These are phyloP conservation scores for Aechmea fasciata DNA, from an alignment of 176 grass and related monocot genomes.

Conservation along the genomic window DNA sequence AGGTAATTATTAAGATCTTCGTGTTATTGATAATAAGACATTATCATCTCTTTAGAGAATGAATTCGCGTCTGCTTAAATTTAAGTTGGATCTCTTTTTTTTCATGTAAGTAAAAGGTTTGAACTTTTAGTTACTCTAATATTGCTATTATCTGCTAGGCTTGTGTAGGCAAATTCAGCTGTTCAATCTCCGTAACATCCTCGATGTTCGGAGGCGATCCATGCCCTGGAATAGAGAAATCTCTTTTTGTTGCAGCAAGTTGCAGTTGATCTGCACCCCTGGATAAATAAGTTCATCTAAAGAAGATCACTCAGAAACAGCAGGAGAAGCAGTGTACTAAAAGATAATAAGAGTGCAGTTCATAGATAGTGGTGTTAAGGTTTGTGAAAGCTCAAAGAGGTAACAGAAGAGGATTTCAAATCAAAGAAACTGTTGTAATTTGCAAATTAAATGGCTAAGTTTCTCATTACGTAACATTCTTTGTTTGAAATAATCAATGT, in stretches of 20 bases:
- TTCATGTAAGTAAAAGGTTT: neutral
- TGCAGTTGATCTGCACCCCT: slow-evolving; percentile 35
- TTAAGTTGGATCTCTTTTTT: too few relatives aligned
- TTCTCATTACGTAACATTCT: neutral
- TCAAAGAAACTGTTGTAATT: neutral
- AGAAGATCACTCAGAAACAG: neutral
- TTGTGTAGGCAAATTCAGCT: slow-evolving; percentile 36
- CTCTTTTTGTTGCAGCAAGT: slow-evolving; percentile 38
- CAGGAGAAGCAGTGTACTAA: neutral
- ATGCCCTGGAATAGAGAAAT: slow-evolving; percentile 34
- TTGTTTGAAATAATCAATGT: neutral
- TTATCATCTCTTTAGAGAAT: too few relatives aligned
- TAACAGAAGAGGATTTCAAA: neutral
- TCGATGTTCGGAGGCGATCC: slow-evolving; percentile 32
- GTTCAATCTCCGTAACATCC: slow-evolving; percentile 31
- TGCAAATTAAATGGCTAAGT: neutral
- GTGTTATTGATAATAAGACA: too few relatives aligned
- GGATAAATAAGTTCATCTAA: neutral
- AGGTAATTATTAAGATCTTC: slow-evolving; percentile 21
- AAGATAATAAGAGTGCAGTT: neutral
- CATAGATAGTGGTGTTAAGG: neutral
- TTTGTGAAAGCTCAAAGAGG: neutral
- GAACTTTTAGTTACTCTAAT: neutral
- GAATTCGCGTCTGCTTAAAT: too few relatives aligned
- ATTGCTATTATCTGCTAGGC: slow-evolving; percentile 22